Conservation (phyloP, 495 filamentous ascomycete species). For the Friedmanniomyces endolithicus region DNA sequence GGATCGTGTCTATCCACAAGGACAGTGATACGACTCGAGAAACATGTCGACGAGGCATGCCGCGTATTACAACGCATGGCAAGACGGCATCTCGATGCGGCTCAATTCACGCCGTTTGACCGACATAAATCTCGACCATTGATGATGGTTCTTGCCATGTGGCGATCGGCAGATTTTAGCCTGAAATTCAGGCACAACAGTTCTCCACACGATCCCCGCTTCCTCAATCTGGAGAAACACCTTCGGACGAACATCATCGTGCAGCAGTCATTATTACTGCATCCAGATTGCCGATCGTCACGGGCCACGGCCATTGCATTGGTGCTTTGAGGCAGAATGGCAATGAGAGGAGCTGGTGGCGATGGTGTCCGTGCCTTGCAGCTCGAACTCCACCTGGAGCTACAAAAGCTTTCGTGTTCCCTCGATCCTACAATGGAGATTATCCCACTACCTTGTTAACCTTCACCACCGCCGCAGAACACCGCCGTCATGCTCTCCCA, state of each 20-base stretch:
- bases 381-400: neutral
- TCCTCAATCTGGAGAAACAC: neutral
- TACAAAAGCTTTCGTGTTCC: neutral
- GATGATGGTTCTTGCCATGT: constrained; percentile 1
- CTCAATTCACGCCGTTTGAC: constrained; percentile 3
- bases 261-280: neutral
- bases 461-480: neutral
- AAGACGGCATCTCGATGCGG: neutral
- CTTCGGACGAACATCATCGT: neutral
- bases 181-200: neutral
- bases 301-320: no score
- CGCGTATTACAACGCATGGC: neutral
- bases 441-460: neutral
- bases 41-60: no score
- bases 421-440: neutral
- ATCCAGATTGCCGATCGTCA: neutral
- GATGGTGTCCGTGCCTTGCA: constrained; percentile 3
- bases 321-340: neutral
- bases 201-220: constrained; percentile 4
- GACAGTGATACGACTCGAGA: neutral
- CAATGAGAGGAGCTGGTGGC: neutral
- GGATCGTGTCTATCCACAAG: neutral
- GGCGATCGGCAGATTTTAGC: neutral
- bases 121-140: constrained; percentile 4
- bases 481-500: neutral